phyloP scores from a whole-genome alignment of 2,329 filamentous ascomycete species.

The Parafenestella ontariensis region DNA sequence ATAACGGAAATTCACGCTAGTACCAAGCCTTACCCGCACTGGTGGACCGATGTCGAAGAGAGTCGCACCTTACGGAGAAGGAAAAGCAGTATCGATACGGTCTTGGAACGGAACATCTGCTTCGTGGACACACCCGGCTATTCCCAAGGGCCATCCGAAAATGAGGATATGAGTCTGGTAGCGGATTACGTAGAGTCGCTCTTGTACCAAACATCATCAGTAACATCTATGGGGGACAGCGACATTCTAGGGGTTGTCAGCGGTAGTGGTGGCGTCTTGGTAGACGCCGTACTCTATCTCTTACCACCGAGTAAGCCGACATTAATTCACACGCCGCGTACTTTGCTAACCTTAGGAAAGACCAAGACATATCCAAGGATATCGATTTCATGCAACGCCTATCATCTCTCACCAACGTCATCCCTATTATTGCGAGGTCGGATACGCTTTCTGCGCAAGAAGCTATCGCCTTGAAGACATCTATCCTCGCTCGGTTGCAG shows the following conservation, averaged over 20 bases:
- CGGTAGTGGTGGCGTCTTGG: slow-evolving; percentile 80
- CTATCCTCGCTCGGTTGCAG: slow-evolving; percentile 63
- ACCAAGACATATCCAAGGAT: slow-evolving; percentile 61
- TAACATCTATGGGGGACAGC: slow-evolving; percentile 69
- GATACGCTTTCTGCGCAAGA: slow-evolving; percentile 71
- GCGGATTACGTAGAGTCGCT: slow-evolving; percentile 77
- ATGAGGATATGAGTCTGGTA: slow-evolving; percentile 37
- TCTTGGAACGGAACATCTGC: slow-evolving; percentile 90
- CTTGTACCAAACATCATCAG: slow-evolving; percentile 67
- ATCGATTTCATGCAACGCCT: slow-evolving; percentile 75
- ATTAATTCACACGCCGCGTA: not conserved
- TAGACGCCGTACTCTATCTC: slow-evolving; percentile 86
- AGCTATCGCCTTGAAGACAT: slow-evolving; percentile 65
- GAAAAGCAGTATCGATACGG: slow-evolving; percentile 73
- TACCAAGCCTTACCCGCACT: slow-evolving; percentile 74
- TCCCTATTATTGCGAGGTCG: slow-evolving; percentile 79
- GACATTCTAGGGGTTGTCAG: slow-evolving; percentile 81
- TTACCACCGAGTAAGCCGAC: slow-evolving; percentile 69
- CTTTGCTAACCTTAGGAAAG: slow-evolving; percentile 36
- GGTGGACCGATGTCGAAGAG: slow-evolving; percentile 84
- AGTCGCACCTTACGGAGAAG: slow-evolving; percentile 64
- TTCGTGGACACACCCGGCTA: slow-evolving; percentile 86
- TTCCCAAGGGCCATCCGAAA: slow-evolving; percentile 51
- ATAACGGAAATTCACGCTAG: slow-evolving; percentile 55
- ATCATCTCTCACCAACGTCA: slow-evolving; percentile 78